Conservation (phyloP, 805 yeast species). For the Metschnikowia proteae region DNA sequence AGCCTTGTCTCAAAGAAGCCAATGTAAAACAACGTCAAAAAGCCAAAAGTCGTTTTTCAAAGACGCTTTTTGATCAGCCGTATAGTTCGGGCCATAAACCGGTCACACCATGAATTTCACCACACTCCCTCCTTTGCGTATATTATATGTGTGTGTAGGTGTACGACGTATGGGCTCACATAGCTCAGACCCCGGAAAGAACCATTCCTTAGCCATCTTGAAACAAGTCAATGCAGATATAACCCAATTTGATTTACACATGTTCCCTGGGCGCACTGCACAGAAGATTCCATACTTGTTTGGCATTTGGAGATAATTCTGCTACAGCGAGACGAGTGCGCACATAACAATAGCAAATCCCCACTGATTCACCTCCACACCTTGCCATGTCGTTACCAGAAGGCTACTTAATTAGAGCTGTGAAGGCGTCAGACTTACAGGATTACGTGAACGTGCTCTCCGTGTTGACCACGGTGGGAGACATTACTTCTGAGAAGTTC, state of each 20-base stretch:
- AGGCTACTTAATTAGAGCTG: constrained; percentile 65
- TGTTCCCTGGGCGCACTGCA: background rate
- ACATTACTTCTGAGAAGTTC: constrained; percentile 51
- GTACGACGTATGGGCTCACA: too few relatives aligned
- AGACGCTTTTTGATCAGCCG: too few relatives aligned
- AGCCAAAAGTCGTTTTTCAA: background rate
- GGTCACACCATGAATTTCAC: too few relatives aligned
- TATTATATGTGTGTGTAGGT: too few relatives aligned
- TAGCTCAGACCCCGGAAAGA: too few relatives aligned
- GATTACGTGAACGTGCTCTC: constrained; percentile 60
- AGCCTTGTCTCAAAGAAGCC: background rate
- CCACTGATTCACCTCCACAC: background rate
- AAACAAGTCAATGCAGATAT: too few relatives aligned
- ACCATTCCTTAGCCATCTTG: too few relatives aligned
- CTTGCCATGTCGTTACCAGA: constrained; percentile 42
- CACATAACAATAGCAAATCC: background rate
- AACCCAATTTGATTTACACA: too few relatives aligned
- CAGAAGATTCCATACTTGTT: background rate
- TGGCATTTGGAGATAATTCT: background rate
- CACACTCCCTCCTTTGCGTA: too few relatives aligned
- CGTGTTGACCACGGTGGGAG: constrained; percentile 81
- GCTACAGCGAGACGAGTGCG: background rate
- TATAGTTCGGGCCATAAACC: too few relatives aligned
- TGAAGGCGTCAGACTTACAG: constrained; percentile 52
- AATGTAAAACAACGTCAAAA: background rate